Evolutionary conservation across 768 basidiomycete genomes (phyloP), one percentile per base, ranked within the genome.

Genomic region (Boletus insuetus): DNA sequence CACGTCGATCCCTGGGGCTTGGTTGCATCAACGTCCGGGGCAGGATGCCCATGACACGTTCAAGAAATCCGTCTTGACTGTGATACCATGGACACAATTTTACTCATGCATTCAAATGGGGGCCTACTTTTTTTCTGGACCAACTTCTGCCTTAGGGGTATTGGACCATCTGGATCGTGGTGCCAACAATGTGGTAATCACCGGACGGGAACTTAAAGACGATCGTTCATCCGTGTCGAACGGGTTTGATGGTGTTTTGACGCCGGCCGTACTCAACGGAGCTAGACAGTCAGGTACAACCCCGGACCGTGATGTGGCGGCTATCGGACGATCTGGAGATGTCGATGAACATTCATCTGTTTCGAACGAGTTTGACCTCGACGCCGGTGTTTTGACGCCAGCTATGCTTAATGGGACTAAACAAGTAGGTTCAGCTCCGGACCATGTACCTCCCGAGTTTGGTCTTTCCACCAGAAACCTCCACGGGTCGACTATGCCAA

Each of bases 1-100:
- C 49, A 12, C 3, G 17, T 17, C 35, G 17, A 53, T 56, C 38
- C 42, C 56, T 19, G 53, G 56, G 0, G 29, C 59, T 4, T 57
- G 65, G 56, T 7, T 46, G n/a, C 6, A n/a, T 2, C 52, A 38
- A 34, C 32, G 20, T 43, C 42, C 2, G 9, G 32, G 32, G 40
- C 47, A 47, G 16, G 11, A 4, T 24, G 6, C 16, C 5, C 10
- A 45, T 4, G 46, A 35, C 10, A 20, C 4, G 13, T 26, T 19
- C 20, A 35, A 38, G 2, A 31, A 31, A 43, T 11, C 49, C 7
- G 17, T 38, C 17, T 29, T 45, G n/a, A 37, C 39, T 12, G 6
- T n/a, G 41, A 43, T 42, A 11, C 10, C 22, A 3, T 40, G 47
- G 54, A 24, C 5, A 3, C 16, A 34, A 7, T 35, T 26, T 26